phyloP scores from a whole-genome alignment of 176 grass and related monocot genomes.

The Puccinellia tenuiflora region DNA sequence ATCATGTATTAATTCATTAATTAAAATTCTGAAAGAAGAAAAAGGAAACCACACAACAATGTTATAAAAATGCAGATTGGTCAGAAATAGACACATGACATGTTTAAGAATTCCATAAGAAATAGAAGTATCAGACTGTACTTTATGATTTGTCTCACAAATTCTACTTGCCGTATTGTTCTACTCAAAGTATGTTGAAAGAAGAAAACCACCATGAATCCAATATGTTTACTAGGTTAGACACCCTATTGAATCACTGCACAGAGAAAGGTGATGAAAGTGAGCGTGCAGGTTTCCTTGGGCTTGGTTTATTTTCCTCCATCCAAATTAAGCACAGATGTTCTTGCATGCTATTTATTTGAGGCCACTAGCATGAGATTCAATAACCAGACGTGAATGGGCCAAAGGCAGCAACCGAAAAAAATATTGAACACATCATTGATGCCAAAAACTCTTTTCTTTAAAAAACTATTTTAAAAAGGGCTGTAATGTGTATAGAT shows the following conservation, averaged over 20 bases:
- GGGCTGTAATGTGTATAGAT: background rate
- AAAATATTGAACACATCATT: background rate
- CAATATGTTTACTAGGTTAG: background rate
- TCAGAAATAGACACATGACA: background rate
- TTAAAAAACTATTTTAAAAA: background rate
- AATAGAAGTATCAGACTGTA: background rate
- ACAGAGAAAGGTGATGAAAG: background rate
- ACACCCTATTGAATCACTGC: background rate
- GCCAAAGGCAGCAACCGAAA: background rate
- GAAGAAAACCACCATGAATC: background rate
- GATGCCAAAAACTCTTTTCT: background rate
- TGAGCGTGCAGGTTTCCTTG: background rate
- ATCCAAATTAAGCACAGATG: background rate
- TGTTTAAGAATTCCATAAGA: background rate
- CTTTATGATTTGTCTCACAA: background rate
- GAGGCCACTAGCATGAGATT: no score
- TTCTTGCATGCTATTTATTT: background rate
- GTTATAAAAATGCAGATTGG: background rate
- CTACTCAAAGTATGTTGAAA: background rate
- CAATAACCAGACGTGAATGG: no score
- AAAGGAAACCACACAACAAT: background rate
- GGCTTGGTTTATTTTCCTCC: background rate
- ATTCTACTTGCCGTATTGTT: background rate
- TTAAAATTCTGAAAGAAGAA: background rate
- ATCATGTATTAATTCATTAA: background rate